Evolutionary conservation across 768 basidiomycete genomes (phyloP).

Genomic region (Clavulina sp.): DNA sequence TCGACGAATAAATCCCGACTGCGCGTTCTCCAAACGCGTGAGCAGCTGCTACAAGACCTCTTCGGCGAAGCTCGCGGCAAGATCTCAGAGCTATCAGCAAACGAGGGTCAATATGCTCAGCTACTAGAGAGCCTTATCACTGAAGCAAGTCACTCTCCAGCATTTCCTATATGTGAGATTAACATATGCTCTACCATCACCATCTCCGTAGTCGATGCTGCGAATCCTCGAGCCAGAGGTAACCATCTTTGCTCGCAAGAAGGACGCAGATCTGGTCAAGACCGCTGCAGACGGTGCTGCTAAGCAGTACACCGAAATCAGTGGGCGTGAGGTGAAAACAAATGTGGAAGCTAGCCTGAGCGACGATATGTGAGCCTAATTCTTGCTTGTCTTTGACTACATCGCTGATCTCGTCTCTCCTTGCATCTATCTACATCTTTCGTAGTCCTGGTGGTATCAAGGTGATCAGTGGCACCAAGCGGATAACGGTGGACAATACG

Average conservation of each 20-base stretch:
- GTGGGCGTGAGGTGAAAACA: conserved; percentile 44
- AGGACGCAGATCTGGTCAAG: conserved; percentile 43
- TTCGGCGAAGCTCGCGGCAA: conserved; percentile 55
- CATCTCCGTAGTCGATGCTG: conserved; percentile 38
- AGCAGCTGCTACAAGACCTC: conserved; percentile 81
- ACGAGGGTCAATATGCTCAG: conserved; percentile 54
- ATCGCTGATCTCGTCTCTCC: background rate
- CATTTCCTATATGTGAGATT: background rate
- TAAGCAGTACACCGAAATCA: conserved; percentile 54
- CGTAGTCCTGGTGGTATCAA: conserved; percentile 71
- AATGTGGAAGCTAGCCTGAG: conserved; percentile 43
- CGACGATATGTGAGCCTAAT: conserved; percentile 43
- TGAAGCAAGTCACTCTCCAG: conserved; percentile 29
- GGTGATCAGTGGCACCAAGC: conserved; percentile 47
- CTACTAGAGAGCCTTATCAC: conserved; percentile 73
- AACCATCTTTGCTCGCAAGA: conserved; percentile 45
- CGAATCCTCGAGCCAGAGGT: conserved; percentile 61
- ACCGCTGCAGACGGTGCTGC: conserved; percentile 50
- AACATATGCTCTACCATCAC: background rate
- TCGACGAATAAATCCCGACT: conserved; percentile 93
- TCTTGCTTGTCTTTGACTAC: background rate
- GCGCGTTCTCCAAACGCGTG: conserved; percentile 72
- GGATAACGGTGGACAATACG: conserved; percentile 88
- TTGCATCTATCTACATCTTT: background rate
- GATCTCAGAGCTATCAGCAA: conserved; percentile 42